Evolutionary conservation across 257 asterid genomes (phyloP).

Genomic region (Solanum pimpinellifolium): DNA sequence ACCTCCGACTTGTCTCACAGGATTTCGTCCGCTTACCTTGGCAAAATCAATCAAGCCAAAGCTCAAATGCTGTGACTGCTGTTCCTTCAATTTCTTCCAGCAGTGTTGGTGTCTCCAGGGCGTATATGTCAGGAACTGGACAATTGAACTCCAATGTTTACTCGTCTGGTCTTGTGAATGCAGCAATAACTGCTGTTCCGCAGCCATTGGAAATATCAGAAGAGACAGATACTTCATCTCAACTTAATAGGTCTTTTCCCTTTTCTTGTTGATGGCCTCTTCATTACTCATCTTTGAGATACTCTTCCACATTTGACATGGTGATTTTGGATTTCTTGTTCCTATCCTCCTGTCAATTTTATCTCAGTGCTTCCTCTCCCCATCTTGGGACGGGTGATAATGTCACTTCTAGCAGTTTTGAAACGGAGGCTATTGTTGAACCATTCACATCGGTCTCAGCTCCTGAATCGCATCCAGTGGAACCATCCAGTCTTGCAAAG

Average conservation of each 20-base stretch:
- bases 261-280: not conserved
- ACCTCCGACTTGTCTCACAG: constrained; percentile 20
- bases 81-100: constrained; percentile 53
- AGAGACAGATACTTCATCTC: constrained; percentile 47
- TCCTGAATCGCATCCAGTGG: constrained; percentile 44
- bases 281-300: not conserved
- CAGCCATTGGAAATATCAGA: constrained; percentile 53
- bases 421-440: constrained; percentile 29
- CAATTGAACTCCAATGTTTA: constrained; percentile 42
- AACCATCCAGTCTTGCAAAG: constrained; percentile 41
- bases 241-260: constrained; percentile 47
- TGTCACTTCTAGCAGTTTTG: constrained; percentile 35
- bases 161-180: constrained; percentile 43
- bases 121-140: constrained; percentile 41
- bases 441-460: constrained; percentile 40
- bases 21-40: constrained; percentile 96
- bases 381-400: constrained; percentile 45
- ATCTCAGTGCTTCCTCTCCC: constrained; percentile 46
- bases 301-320: not conserved
- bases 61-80: constrained; percentile 55
- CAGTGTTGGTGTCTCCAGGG: constrained; percentile 42
- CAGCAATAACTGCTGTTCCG: constrained; percentile 47
- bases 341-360: not conserved
- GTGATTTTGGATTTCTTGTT: not conserved
- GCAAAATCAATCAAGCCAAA: constrained; percentile 80